Percentiles rank a stretch among this genome's conserved stretches.
phyloP scores from a whole-genome alignment of 768 basidiomycete species.

The Daedalea quercina region DNA sequence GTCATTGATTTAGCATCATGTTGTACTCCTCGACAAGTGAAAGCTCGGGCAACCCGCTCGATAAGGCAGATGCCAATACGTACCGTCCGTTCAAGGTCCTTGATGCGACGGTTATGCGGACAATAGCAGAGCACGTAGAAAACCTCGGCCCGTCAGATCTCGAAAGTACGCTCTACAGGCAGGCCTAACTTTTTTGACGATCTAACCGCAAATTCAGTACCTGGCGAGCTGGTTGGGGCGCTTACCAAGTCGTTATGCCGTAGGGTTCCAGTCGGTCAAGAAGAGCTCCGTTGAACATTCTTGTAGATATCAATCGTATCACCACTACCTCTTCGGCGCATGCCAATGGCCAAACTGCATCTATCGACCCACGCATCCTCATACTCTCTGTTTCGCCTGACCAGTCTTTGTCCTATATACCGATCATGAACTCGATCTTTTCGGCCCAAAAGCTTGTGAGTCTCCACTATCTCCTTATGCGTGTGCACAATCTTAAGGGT shows the following conservation, averaged over 20 bases:
- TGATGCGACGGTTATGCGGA: slow-evolving; percentile 55
- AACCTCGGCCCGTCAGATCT: slow-evolving; percentile 39
- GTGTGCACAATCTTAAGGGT: neutral
- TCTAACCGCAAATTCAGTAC: slow-evolving; percentile 29
- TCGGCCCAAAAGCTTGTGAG: slow-evolving; percentile 94
- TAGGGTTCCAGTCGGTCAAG: slow-evolving; percentile 27
- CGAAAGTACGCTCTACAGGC: slow-evolving; percentile 35
- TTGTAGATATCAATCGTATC: slow-evolving; percentile 61
- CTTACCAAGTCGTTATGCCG: slow-evolving; percentile 91
- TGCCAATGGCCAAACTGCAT: slow-evolving; percentile 25
- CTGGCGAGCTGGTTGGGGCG: slow-evolving; percentile 78
- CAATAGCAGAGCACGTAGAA: slow-evolving; percentile 59
- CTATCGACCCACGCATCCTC: slow-evolving; percentile 52
- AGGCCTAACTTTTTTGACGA: slow-evolving; percentile 6
- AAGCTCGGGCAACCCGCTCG: slow-evolving; percentile 27
- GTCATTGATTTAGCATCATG: slow-evolving; percentile 45
- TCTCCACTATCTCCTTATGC: slow-evolving; percentile 1
- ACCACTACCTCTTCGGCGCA: slow-evolving; percentile 25
- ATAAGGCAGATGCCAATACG: slow-evolving; percentile 61
- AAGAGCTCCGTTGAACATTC: slow-evolving; percentile 30
- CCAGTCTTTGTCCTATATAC: slow-evolving; percentile 86
- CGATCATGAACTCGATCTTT: slow-evolving; percentile 99
- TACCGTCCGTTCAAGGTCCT: slow-evolving; percentile 82
- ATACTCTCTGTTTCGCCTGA: slow-evolving; percentile 92
- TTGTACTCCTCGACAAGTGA: slow-evolving; percentile 68